Evolutionary conservation across 1,284 basidiomycete species (phyloP), one percentile per base, ranked within the genome.

Genomic region (Papiliotrema fonsecae): DNA sequence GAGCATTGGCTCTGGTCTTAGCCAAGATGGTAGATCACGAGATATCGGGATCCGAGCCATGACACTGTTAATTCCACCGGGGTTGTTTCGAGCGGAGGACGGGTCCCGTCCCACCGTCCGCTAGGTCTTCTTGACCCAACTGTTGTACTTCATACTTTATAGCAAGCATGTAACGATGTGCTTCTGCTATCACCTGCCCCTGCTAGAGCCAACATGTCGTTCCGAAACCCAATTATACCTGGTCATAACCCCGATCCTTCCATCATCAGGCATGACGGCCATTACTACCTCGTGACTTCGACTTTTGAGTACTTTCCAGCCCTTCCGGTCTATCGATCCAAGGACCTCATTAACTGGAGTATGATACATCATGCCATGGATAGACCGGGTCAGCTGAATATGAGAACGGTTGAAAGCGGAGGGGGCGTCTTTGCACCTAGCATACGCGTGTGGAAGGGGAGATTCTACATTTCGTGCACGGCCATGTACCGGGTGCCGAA

Each of bases 201-300:
- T n/a, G n/a, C 19, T 16, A 21, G 4, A 6, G 6, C 19, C 37
- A 14, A 39, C 6, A 42, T 42, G 40, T 14, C 24, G 9, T 16
- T 27, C 40, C 14, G 25, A 42, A 65, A 63, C 45, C 61, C 60
- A 2, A 60, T 65, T 45, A 31, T 61, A 3, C 54, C 60, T 2
- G 61, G 63, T 14, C 62, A 60, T 57, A 64, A 65, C 50, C 61
- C 63, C 5, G 60, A 65, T 38, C 63, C 63, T 0, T 53, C 63
- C 5, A 54, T 62, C 34, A 42, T 54, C 30, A 45, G 42, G 31
- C 60, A 61, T 7, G 58, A 53, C 21, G 41, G 54, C n/a, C 55
- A 50, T 32, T 64, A 64, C 45, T 65, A 56, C 49, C 27, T 64
- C 26, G 45, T 49, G 10, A 62, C 61, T 1, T 57, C 55, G n/a